Conservation (phyloP, 495 filamentous ascomycete species). For the Aspergillus nidulans region DNA sequence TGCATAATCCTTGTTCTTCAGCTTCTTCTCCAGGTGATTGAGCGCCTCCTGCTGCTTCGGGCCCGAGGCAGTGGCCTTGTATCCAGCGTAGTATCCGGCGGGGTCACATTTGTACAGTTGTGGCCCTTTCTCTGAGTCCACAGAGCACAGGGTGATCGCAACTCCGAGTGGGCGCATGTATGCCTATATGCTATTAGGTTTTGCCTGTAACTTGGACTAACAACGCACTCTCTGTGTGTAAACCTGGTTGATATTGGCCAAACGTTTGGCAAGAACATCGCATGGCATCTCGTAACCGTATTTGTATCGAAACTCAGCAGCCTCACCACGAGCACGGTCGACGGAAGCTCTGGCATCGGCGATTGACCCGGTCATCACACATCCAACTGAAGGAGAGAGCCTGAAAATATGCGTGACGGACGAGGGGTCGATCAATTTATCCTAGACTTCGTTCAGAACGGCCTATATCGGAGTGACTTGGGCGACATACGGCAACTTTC, state of each 20-base stretch:
- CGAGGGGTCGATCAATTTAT: conserved; percentile 96
- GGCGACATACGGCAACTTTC: conserved; percentile 84
- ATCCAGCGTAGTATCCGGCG: conserved; percentile 94
- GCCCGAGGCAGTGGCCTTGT: conserved; percentile 95
- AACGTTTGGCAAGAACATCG: conserved; percentile 89
- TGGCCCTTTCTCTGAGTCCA: conserved; percentile 89
- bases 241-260: conserved; percentile 98
- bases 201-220: conserved; percentile 3
- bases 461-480: not conserved
- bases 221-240: conserved; percentile 88
- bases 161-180: conserved; percentile 98
- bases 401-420: conserved; percentile 98
- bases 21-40: conserved; percentile 97
- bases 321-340: conserved; percentile 87
- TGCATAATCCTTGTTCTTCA: conserved; percentile 97
- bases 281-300: conserved; percentile 99
- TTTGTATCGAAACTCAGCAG: conserved; percentile 97
- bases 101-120: conserved; percentile 98
- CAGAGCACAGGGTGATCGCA: conserved; percentile 86
- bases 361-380: conserved; percentile 98
- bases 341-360: conserved; percentile 92
- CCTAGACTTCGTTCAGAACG: conserved; percentile 48
- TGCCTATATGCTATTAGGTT: conserved; percentile 51
- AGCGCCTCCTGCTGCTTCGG: conserved; percentile 98
- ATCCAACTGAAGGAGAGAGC: conserved; percentile 92